phyloP scores from a whole-genome alignment of 331 rosid genomes.

The Rhamnella rubrinervis region DNA sequence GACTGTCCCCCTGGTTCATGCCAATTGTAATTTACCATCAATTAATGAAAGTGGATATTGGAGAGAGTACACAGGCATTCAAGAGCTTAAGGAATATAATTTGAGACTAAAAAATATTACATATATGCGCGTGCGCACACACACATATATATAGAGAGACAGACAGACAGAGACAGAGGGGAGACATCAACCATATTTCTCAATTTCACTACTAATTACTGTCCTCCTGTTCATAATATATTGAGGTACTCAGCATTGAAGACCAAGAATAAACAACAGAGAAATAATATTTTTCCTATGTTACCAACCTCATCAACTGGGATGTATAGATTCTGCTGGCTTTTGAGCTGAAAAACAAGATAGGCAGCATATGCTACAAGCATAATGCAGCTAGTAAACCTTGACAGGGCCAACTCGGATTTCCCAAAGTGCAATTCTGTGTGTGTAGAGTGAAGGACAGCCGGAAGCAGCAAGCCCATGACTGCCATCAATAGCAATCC shows the following conservation, averaged over 20 bases:
- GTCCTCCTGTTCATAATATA: too few species aligned
- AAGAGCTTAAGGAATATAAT: background rate
- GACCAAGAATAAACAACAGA: too few species aligned
- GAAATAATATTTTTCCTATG: too few species aligned
- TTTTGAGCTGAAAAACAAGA: conserved; percentile 45
- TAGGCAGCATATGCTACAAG: conserved; percentile 47
- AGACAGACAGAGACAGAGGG: too few species aligned
- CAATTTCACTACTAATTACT: too few species aligned
- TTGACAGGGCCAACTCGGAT: conserved; percentile 49
- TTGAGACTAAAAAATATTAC: too few species aligned
- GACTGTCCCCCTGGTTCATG: conserved; percentile 26
- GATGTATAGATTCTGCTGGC: conserved; percentile 35
- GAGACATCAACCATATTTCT: too few species aligned
- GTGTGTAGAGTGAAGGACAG: conserved; percentile 42
- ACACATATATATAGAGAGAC: too few species aligned
- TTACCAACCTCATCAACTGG: conserved; percentile 41
- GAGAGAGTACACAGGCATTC: background rate
- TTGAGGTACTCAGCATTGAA: too few species aligned
- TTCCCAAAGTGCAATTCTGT: conserved; percentile 52
- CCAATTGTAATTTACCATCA: background rate
- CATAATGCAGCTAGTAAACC: conserved; percentile 54
- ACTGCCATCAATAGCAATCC: conserved; percentile 57
- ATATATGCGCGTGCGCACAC: too few species aligned
- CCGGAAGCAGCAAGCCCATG: conserved; percentile 52
- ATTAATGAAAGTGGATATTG: background rate